Base-by-base conservation (phyloP, 2,329 filamentous ascomycete species). In the Huntiella abstrusa region DNA sequence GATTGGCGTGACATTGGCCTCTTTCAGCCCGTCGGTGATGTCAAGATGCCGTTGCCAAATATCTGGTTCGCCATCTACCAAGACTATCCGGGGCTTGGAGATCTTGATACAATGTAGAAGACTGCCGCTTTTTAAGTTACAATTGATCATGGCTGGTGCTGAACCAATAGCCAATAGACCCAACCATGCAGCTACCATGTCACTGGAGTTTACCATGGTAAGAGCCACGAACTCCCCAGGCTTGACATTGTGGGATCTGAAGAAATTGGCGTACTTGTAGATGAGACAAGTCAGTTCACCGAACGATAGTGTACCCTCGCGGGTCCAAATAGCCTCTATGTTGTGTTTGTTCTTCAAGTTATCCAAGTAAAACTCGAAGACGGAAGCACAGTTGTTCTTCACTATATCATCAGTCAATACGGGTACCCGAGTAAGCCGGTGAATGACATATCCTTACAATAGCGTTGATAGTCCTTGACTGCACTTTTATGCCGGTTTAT, bases 101-200 rank as follows among this genome's bases (percentile, higher is more conserved):
- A 80, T 66, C 50, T 65, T 67, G 33, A 83, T 56, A 46, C 77
- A 83, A 58, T 83, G 78, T 40, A 81, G 54, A 52, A 84, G 58
- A 1, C 77, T 71, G 52, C 77, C 69, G 0, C 71, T 74, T 5
- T 69, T 65, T 5, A 84, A 62, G 55, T 83, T 77, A 56, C 78
- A 74, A 57, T 84, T 84, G 57, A 84, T 77, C 59, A 80, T 69
- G 0, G 80, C 78, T 0, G 80, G 80, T 0, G 75, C 76, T 11
- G 74, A 74, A 3, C 80, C 80, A 47, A 83, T 71, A 7, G 73
- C 69, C 66, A 72, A 71, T 3, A 78, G 61, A 0, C 71, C 79
- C 36, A 83, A 55, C 72, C 77, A 80, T 3, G 70, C 69, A 42
- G 80, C 72, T 6, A 80, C 54, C 53, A 83, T 82, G 47, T 83